Conservation (phyloP, 2,329 filamentous ascomycete species). For the Alternaria arbusti region DNA sequence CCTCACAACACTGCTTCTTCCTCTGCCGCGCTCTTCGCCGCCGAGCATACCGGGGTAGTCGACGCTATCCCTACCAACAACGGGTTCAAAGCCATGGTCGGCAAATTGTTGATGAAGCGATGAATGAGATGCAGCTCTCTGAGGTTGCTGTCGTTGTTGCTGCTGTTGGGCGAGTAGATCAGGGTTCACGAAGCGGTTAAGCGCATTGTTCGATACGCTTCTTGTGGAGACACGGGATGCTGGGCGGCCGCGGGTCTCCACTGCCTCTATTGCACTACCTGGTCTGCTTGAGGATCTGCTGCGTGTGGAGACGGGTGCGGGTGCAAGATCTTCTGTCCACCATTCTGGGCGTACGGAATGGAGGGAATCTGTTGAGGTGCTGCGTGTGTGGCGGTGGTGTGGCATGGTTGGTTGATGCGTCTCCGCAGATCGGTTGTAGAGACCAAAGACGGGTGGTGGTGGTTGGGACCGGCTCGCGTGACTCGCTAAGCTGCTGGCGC, state of each 20-base stretch:
- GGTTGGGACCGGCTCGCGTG: not conserved
- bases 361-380: not conserved
- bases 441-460: not conserved
- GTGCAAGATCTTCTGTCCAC: conserved; percentile 8
- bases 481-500: conserved; percentile 5
- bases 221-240: not conserved
- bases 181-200: conserved; percentile 2
- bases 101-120: not conserved
- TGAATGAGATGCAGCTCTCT: not conserved
- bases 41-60: conserved; percentile 3
- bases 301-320: not conserved
- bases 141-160: not conserved
- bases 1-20: not conserved
- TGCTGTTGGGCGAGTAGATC: not conserved
- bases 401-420: not conserved
- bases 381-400: conserved; percentile 7
- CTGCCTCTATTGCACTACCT: not conserved
- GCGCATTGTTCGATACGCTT: not conserved
- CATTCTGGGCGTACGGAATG: conserved; percentile 3
- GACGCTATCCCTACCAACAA: not conserved
- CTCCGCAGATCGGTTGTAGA: not conserved
- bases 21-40: not conserved
- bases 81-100: not conserved
- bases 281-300: not conserved
- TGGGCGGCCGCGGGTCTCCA: not conserved